Evolutionary conservation across 2,329 filamentous ascomycete genomes (phyloP).

Genomic region (Phoma sp.): DNA sequence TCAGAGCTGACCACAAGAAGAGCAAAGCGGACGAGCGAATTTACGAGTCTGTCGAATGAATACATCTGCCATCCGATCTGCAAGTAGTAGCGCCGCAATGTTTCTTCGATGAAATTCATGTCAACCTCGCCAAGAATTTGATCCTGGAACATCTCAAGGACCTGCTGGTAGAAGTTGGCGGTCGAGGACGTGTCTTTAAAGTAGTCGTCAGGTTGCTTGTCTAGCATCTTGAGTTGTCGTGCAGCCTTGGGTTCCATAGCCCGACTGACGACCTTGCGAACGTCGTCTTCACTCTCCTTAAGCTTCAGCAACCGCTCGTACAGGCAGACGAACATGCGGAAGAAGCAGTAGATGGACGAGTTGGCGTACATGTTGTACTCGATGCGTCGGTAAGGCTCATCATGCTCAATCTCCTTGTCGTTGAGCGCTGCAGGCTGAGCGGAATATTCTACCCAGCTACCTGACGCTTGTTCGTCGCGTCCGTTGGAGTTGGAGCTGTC

Average conservation of each 20-base stretch:
- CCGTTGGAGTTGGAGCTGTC: conserved; percentile 62
- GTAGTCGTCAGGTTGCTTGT: conserved; percentile 76
- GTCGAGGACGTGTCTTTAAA: conserved; percentile 69
- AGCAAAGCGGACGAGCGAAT: conserved; percentile 79
- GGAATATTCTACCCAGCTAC: conserved; percentile 68
- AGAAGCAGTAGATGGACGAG: conserved; percentile 90
- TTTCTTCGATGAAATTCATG: conserved; percentile 83
- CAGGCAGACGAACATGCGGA: conserved; percentile 89
- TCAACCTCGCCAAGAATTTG: conserved; percentile 84
- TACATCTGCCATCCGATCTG: conserved; percentile 92
- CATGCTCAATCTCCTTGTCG: conserved; percentile 70
- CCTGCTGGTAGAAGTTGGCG: conserved; percentile 83
- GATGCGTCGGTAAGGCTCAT: conserved; percentile 80
- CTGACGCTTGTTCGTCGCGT: conserved; percentile 67
- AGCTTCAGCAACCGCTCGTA: conserved; percentile 84
- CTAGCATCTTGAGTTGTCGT: conserved; percentile 80
- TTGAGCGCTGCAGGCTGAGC: conserved; percentile 63
- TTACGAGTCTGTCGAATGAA: conserved; percentile 87
- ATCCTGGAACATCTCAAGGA: conserved; percentile 84
- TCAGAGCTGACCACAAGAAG: conserved; percentile 85
- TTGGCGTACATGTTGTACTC: conserved; percentile 93
- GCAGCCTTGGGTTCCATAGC: conserved; percentile 80
- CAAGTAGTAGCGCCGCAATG: conserved; percentile 89
- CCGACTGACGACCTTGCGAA: conserved; percentile 74
- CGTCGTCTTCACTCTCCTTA: conserved; percentile 78